A percentile compares a stretch with the other conserved stretches of the same genome.
These are phyloP conservation scores for Colletotrichum endophyticum DNA, from an alignment of 2,329 filamentous ascomycete species.

Conservation along the genomic window DNA sequence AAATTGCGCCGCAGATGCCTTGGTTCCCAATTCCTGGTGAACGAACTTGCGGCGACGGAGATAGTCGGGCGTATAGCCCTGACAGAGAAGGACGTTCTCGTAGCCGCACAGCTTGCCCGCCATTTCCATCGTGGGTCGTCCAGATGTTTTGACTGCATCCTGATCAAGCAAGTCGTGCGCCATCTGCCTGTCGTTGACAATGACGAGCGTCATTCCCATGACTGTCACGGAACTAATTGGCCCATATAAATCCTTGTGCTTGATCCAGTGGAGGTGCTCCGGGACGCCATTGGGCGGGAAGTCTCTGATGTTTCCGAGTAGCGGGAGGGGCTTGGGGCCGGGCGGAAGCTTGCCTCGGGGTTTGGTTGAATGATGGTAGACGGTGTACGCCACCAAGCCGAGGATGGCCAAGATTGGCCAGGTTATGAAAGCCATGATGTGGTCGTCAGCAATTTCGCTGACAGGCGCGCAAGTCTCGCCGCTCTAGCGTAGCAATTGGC, in stretches of 20 bases:
- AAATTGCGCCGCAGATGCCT: constrained; percentile 22
- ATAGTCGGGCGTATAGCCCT: constrained; percentile 26
- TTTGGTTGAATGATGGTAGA: neutral
- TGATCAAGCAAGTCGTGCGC: constrained; percentile 42
- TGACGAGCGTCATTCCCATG: constrained; percentile 42
- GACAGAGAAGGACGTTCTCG: constrained; percentile 20
- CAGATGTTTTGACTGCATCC: constrained; percentile 34
- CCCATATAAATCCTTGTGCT: constrained; percentile 42
- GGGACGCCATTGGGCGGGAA: constrained; percentile 41
- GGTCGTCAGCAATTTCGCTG: neutral
- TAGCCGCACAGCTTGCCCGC: constrained; percentile 32
- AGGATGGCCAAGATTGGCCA: neutral
- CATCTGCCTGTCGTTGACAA: constrained; percentile 41
- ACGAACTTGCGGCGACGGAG: constrained; percentile 28
- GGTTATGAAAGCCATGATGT: neutral
- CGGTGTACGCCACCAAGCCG: neutral
- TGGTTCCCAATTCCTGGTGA: constrained; percentile 33
- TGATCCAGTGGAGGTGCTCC: constrained; percentile 45
- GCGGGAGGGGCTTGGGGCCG: constrained; percentile 50
- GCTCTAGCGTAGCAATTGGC: neutral
- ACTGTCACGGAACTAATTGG: constrained; percentile 43
- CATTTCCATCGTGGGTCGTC: constrained; percentile 31
- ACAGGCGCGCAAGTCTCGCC: neutral
- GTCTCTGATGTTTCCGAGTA: constrained; percentile 56
- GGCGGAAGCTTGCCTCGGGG: constrained; percentile 41